Evolutionary conservation across 352 stramenopile genomes (phyloP), one percentile per base, ranked within the genome.

Genomic region (Phytophthora rubi): DNA sequence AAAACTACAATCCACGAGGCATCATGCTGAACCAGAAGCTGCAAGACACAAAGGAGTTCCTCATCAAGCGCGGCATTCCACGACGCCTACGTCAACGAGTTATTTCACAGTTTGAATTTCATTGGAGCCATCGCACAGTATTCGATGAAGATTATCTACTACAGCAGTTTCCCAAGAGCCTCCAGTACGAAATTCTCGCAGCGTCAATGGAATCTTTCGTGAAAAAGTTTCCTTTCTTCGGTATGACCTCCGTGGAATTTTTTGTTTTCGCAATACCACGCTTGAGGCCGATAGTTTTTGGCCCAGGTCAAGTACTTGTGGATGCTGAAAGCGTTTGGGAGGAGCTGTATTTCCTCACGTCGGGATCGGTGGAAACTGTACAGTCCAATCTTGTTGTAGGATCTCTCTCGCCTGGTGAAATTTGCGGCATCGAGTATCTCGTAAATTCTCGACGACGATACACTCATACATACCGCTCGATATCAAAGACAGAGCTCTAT

Each of bases 1-100:
- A 98, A 65, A 97, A 96, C 49, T 95, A 96, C 62, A 95, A 98
- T 48, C 89, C 91, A 5, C 77, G 86, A 6, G 80, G 80, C 1
- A 79, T 91, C 33, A 89, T 89, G 52, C 65, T 95, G 6, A 90
- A 90, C 53, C 75, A 89, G 16, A 92, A 93, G 51, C 49, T 93
- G 1, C 80, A 90, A 56, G 86, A 94, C 54, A 91, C 87, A 1
- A 95, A 95, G 57, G 85, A 93, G 56, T 95, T 92, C 66, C 53
- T 95, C 21, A 73, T 90, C 32, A 89, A 93, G 55, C 79, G 85
- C 13, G 62, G 75, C 23, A 91, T 95, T 48, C 88, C 85, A 2
- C 70, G 85, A 2, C 76, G 83, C 30, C 67, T 94, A 8, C 79
- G 86, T 10, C 84, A 91, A 51, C 81, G 85, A 8, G 73, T 94